These are phyloP conservation scores for Rhizoctonia solani DNA, from an alignment of 1,284 basidiomycete species.

Conservation along the genomic window DNA sequence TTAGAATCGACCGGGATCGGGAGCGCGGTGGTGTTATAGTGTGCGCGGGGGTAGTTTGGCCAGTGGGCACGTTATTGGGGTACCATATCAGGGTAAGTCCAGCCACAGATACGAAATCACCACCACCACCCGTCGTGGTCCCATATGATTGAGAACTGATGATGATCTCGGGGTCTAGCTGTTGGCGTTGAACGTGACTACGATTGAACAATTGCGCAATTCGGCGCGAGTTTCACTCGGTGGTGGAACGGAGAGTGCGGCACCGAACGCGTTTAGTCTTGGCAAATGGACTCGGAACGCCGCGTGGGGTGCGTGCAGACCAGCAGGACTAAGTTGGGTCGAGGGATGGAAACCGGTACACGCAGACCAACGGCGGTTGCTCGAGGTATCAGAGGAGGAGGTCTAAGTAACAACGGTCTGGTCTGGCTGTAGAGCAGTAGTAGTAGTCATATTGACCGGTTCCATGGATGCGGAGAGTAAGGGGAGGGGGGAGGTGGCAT, in stretches of 20 bases:
- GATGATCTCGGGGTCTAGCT: too few relatives aligned
- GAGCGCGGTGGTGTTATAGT: constrained; percentile 74
- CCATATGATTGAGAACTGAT: too few relatives aligned
- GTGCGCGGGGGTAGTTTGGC: constrained; percentile 73
- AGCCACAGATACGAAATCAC: neutral
- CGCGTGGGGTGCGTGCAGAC: constrained; percentile 69
- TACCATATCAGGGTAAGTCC: constrained; percentile 82
- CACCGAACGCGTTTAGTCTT: constrained; percentile 79
- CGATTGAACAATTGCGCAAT: constrained; percentile 89
- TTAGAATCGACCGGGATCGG: constrained; percentile 62
- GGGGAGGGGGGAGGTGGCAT: constrained; percentile 11
- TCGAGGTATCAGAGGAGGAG: neutral
- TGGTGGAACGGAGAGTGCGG: constrained; percentile 42
- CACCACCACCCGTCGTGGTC: constrained; percentile 3
- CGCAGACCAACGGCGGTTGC: constrained; percentile 65
- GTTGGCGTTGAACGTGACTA: constrained; percentile 82
- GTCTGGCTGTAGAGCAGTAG: neutral
- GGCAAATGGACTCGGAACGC: constrained; percentile 71
- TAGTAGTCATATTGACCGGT: neutral
- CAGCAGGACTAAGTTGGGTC: constrained; percentile 71
- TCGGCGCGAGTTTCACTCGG: constrained; percentile 72
- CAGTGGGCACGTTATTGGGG: constrained; percentile 71
- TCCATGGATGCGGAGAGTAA: neutral
- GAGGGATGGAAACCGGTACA: constrained; percentile 58
- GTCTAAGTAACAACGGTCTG: neutral